Percentiles rank a stretch among this genome's conserved stretches.
Evolutionary conservation across 441 rosid species (phyloP).

Genomic region (Manihot esculenta): DNA sequence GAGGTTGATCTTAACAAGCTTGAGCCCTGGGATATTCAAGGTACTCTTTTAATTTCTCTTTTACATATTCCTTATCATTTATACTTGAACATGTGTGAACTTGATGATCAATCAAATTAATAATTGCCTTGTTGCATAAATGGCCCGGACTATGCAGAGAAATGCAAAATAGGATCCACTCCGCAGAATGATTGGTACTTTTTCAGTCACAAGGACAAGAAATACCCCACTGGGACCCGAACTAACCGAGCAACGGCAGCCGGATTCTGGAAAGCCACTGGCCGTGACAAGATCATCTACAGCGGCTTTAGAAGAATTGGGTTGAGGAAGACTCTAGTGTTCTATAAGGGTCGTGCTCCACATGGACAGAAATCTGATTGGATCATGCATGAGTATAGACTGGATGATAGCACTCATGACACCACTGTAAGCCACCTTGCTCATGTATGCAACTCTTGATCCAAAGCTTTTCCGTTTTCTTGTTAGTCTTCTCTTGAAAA

Average conservation of each 20-base stretch:
- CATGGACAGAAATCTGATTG: constrained; percentile 96
- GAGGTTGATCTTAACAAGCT: constrained; percentile 98
- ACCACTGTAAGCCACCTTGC: constrained; percentile 36
- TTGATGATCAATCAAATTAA: neutral
- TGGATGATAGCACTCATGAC: constrained; percentile 48
- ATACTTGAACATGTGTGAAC: neutral
- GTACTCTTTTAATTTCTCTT: constrained; percentile 25
- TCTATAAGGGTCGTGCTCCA: constrained; percentile 93
- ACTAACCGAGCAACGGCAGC: constrained; percentile 89
- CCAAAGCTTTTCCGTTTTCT: too few relatives aligned
- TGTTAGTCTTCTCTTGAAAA: neutral
- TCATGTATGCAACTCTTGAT: neutral
- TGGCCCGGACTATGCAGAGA: constrained; percentile 49
- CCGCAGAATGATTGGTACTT: constrained; percentile 99
- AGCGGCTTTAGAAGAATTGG: constrained; percentile 76
- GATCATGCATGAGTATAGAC: constrained; percentile 98
- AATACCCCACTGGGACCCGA: constrained; percentile 92
- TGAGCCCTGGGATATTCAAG: constrained; percentile 99
- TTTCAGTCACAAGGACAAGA: constrained; percentile 95
- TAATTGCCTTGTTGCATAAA: neutral
- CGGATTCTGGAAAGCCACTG: constrained; percentile 98
- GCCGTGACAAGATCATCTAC: constrained; percentile 89
- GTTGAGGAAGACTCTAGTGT: constrained; percentile 86
- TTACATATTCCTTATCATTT: neutral
- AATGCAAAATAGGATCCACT: constrained; percentile 86